phyloP scores from a whole-genome alignment of 2,329 filamentous ascomycete genomes.

The Trichoderma endophyticum region DNA sequence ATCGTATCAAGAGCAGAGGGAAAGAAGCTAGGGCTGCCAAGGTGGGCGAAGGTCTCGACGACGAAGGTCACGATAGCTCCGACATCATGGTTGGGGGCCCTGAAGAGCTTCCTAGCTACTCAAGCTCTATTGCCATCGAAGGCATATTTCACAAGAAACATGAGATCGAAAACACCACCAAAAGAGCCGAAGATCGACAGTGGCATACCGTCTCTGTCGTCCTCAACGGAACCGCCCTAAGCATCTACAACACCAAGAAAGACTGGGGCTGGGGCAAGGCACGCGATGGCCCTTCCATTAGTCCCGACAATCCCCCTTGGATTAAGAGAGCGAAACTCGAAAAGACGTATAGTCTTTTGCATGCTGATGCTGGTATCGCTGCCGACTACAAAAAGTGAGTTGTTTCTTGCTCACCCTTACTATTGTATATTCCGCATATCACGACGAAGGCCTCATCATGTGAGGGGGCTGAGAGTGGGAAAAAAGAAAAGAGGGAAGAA shows the following conservation, averaged over 20 bases:
- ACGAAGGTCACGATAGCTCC: not conserved
- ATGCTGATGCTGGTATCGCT: slow-evolving; percentile 72
- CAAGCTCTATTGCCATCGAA: slow-evolving; percentile 53
- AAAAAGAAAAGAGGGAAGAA: not conserved
- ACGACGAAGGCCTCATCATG: not conserved
- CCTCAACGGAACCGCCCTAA: slow-evolving; percentile 66
- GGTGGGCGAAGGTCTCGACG: not conserved
- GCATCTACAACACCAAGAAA: slow-evolving; percentile 61
- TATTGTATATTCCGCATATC: not conserved
- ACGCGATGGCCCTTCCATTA: slow-evolving; percentile 47
- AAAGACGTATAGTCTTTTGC: slow-evolving; percentile 67
- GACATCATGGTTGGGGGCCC: not conserved
- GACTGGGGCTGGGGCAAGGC: slow-evolving; percentile 50
- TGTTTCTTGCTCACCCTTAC: not conserved
- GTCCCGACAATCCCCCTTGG: slow-evolving; percentile 50
- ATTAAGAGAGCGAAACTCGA: slow-evolving; percentile 55
- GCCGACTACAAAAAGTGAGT: slow-evolving; percentile 67
- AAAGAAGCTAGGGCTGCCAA: slow-evolving; percentile 9
- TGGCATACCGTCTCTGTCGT: slow-evolving; percentile 63
- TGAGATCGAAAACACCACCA: slow-evolving; percentile 63
- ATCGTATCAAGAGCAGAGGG: slow-evolving; percentile 17
- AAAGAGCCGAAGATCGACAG: slow-evolving; percentile 58
- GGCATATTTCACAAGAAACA: slow-evolving; percentile 61
- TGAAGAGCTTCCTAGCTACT: slow-evolving; percentile 50
- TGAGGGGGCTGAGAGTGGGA: not conserved